Percentiles rank a stretch among this genome's conserved stretches.
These are phyloP conservation scores for Pseudoperonospora humuli DNA, from an alignment of 352 stramenopile genomes.

Conservation along the genomic window DNA sequence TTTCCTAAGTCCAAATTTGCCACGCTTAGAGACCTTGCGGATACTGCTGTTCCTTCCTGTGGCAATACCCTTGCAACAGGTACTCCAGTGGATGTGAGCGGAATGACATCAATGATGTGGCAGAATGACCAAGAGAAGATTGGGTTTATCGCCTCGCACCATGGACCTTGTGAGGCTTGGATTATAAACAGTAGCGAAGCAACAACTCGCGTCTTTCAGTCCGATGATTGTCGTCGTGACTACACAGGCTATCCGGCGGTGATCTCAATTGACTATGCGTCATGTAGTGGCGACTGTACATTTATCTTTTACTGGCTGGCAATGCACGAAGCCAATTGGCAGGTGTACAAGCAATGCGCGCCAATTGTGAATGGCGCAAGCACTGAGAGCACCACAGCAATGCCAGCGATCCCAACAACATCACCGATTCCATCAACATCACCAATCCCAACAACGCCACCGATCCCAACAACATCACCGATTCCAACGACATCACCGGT, in stretches of 20 bases:
- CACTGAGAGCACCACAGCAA: too few species aligned
- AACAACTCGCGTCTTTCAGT: conserved; percentile 28
- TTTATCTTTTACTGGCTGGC: conserved; percentile 62
- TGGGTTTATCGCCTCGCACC: conserved; percentile 39
- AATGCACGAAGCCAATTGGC: conserved; percentile 42
- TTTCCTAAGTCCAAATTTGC: conserved; percentile 28
- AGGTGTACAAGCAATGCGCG: conserved; percentile 47
- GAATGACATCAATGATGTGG: conserved; percentile 32
- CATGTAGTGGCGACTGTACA: conserved; percentile 37
- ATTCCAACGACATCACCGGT: too few species aligned
- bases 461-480: too few species aligned
- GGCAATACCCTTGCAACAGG: conserved; percentile 12
- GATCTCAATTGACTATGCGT: conserved; percentile 44
- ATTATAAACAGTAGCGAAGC: too few species aligned
- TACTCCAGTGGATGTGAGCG: conserved; percentile 26
- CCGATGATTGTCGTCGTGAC: conserved; percentile 30
- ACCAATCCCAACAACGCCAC: too few species aligned
- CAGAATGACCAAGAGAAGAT: conserved; percentile 35
- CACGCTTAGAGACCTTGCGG: conserved; percentile 28
- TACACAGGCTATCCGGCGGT: conserved; percentile 37
- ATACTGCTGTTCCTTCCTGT: conserved; percentile 22
- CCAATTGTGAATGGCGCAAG: conserved; percentile 26
- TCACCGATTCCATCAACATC: too few species aligned
- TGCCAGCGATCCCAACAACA: too few species aligned
- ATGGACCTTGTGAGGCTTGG: conserved; percentile 42